Evolutionary conservation across 2,329 filamentous ascomycete species (phyloP).

Genomic region (Verticillium nubilum): DNA sequence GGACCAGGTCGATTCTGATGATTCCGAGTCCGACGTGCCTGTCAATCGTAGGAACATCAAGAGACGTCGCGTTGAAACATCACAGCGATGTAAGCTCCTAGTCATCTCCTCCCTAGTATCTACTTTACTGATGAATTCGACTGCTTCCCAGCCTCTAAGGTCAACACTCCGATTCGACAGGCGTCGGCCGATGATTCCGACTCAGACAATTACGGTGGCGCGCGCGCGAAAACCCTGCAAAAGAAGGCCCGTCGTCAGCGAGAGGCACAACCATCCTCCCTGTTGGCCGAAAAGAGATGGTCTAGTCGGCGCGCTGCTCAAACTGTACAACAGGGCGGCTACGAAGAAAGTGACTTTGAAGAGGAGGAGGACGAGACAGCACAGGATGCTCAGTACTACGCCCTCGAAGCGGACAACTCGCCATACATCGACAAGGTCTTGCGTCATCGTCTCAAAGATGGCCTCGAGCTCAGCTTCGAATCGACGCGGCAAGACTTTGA

Average conservation of each 20-base stretch:
- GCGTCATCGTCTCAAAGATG: conserved; percentile 75
- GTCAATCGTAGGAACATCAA: conserved; percentile 56
- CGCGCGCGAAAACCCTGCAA: conserved; percentile 60
- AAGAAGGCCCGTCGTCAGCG: conserved; percentile 76
- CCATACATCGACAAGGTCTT: conserved; percentile 89
- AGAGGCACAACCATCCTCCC: conserved; percentile 60
- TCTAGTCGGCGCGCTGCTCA: conserved; percentile 81
- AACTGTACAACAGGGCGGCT: conserved; percentile 58
- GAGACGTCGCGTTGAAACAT: conserved; percentile 62
- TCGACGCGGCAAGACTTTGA: conserved; percentile 72
- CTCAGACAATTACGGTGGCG: conserved; percentile 75
- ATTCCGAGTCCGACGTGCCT: conserved; percentile 66
- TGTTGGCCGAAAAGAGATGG: conserved; percentile 80
- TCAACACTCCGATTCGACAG: conserved; percentile 49
- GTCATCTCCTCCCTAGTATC: background rate
- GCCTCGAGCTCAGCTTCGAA: conserved; percentile 52
- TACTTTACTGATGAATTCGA: conserved; percentile 9
- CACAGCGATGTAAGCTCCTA: conserved; percentile 50
- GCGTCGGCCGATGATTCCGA: conserved; percentile 57
- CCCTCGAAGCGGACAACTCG: conserved; percentile 66
- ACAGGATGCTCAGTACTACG: conserved; percentile 55
- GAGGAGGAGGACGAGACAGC: conserved; percentile 62
- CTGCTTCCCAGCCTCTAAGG: conserved; percentile 48
- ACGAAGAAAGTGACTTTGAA: conserved; percentile 63
- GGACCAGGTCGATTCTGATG: conserved; percentile 46